phyloP scores from a whole-genome alignment of 2,329 filamentous ascomycete genomes.

The Coniochaeta hoffmannii region DNA sequence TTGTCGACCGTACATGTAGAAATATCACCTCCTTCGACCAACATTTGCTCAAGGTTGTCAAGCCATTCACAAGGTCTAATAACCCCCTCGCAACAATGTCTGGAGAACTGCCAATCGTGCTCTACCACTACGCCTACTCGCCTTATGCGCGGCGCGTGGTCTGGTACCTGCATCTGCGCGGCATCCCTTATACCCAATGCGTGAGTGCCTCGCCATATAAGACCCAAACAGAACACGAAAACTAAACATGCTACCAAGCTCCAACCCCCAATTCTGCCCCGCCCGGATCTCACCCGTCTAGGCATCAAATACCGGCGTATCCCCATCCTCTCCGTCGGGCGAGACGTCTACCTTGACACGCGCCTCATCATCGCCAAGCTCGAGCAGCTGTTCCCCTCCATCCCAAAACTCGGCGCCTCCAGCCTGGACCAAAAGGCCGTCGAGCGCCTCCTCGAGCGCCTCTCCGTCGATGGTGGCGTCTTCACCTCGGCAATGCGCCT shows the following conservation, averaged over 20 bases:
- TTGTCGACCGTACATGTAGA: neutral
- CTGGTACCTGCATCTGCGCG: constrained; percentile 62
- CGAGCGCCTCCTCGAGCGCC: constrained; percentile 47
- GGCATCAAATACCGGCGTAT: constrained; percentile 63
- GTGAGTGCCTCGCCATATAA: constrained; percentile 32
- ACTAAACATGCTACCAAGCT: constrained; percentile 32
- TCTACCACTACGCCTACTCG: constrained; percentile 61
- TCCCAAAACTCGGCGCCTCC: constrained; percentile 27
- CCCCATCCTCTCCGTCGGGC: constrained; percentile 58
- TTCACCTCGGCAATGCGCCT: constrained; percentile 46
- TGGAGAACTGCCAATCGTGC: constrained; percentile 33
- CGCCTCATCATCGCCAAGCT: constrained; percentile 61
- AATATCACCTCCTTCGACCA: neutral
- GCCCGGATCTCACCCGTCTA: constrained; percentile 54
- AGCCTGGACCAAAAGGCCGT: constrained; percentile 34
- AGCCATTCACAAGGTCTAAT: too few species aligned
- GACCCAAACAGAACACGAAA: neutral
- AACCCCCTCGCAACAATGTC: neutral
- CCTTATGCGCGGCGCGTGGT: constrained; percentile 56
- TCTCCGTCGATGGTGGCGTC: constrained; percentile 48
- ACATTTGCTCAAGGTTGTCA: too few species aligned
- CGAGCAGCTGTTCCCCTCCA: constrained; percentile 42
- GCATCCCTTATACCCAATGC: constrained; percentile 60
- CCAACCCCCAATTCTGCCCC: constrained; percentile 59
- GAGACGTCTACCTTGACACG: constrained; percentile 63